phyloP scores from a whole-genome alignment of 2,329 filamentous ascomycete species.

The Aspergillus awamori region DNA sequence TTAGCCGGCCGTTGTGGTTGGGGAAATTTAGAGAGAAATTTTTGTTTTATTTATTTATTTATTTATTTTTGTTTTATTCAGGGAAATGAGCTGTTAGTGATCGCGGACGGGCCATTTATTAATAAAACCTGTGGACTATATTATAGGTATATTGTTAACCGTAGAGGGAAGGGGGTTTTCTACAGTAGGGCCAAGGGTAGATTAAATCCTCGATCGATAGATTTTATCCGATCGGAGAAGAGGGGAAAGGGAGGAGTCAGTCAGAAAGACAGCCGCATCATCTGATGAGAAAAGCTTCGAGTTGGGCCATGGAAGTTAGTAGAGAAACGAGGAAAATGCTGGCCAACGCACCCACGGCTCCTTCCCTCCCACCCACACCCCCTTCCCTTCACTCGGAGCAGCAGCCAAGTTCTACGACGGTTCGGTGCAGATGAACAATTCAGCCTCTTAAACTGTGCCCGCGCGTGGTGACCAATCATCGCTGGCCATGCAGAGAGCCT shows the following conservation, averaged over 20 bases:
- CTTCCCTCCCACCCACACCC: background rate
- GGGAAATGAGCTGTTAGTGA: too few species aligned
- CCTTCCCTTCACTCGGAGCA: background rate
- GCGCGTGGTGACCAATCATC: slow-evolving; percentile 22
- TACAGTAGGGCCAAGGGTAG: background rate
- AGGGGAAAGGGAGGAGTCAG: background rate
- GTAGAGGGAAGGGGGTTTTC: background rate
- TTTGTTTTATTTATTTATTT: too few species aligned
- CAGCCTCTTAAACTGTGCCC: slow-evolving; percentile 25
- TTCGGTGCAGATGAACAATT: slow-evolving; percentile 28
- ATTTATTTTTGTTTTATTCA: too few species aligned
- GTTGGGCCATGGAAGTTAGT: background rate
- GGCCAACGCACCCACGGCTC: too few species aligned
- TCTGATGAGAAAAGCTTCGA: background rate
- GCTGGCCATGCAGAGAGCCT: slow-evolving; percentile 21
- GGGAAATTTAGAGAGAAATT: background rate
- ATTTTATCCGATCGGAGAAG: background rate
- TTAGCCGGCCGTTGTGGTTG: background rate
- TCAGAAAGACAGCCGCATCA: background rate
- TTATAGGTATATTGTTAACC: background rate
- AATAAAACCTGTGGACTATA: background rate
- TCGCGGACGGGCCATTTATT: background rate
- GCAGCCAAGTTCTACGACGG: slow-evolving; percentile 24
- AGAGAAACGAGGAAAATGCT: background rate
- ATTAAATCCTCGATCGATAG: background rate